Percentiles rank a stretch among this genome's conserved stretches.
phyloP scores from a whole-genome alignment of 169 alveolate genomes.

The Plasmodium coatneyi region DNA sequence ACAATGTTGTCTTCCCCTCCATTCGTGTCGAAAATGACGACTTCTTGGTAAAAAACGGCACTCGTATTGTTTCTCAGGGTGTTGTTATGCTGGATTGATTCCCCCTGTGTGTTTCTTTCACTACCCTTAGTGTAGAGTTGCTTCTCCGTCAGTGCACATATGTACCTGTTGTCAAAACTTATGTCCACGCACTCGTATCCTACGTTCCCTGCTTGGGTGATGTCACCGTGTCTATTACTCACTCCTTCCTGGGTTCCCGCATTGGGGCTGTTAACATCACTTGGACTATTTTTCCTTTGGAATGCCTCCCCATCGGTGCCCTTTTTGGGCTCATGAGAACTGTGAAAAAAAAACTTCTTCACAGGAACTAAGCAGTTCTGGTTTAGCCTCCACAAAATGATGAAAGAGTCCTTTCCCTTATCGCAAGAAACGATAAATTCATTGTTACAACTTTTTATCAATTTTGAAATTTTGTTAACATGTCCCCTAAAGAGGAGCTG shows the following conservation, averaged over 20 bases:
- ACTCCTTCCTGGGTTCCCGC: not conserved
- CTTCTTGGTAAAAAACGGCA: conserved; percentile 28
- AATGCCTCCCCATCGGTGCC: not conserved
- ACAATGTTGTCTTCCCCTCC: conserved; percentile 38
- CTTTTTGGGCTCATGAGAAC: not conserved
- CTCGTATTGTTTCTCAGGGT: not conserved
- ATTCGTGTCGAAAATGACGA: conserved; percentile 52
- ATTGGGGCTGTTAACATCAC: not conserved
- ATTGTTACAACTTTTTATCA: conserved; percentile 55
- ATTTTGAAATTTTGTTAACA: conserved; percentile 43
- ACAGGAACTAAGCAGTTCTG: conserved; percentile 29
- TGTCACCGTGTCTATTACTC: not conserved
- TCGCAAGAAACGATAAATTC: conserved; percentile 67
- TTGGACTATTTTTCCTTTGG: not conserved
- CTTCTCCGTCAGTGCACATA: conserved; percentile 71
- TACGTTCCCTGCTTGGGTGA: not conserved
- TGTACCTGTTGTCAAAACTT: conserved; percentile 65
- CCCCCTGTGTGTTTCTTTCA: not conserved
- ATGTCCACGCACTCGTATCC: conserved; percentile 73
- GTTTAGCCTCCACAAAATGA: conserved; percentile 47
- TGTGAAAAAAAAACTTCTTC: conserved; percentile 20
- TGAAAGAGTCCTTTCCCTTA: conserved; percentile 51
- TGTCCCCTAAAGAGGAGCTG: conserved; percentile 71
- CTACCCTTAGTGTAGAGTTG: conserved; percentile 23
- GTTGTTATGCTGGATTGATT: not conserved